Base-by-base conservation (phyloP, 768 basidiomycete species). In the Pleurotus pulmonarius region DNA sequence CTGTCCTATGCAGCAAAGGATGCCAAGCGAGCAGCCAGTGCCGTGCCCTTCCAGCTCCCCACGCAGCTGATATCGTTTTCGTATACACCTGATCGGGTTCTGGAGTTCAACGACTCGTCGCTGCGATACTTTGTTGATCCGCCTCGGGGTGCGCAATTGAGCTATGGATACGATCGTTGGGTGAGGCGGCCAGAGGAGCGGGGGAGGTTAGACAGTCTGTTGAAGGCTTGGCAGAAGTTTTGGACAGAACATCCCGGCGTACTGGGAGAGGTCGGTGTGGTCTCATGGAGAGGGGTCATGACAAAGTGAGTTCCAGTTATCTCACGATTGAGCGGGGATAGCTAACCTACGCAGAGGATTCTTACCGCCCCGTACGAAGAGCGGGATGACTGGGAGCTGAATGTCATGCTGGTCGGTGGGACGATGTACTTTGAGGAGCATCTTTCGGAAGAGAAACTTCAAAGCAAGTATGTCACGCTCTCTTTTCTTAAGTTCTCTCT, bases 281-380 rank as follows among this genome's bases (percentile, higher is more conserved):
- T 90, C 51, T 74, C 79, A 8, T 94, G 92, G 92, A 77, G 92
- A 64, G 92, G 92, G 9, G 79, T 92, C 52, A 83, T 92, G 77
- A 93, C 92, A 58, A 92, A 86, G 89, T 92, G 60, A 59, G 74
- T 46, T 51, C 29, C 11, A 34, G 29, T 34, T 34, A 34, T 34
- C 29, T 3, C 29, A 34, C 29, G 29, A 34, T 34, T 51, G 53
- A 25, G 43, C 11, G 16, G 13, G 20, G 22, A 41, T 45, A 29
- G 58, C 51, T 56, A 46, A 40, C 47, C 64, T 64, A 63, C 60
- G 56, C 70, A 67, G 77, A 76, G 78, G 68, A 86, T 95, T 63
- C 69, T 94, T 69, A 86, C 82, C 51, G 84, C 90, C 3, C 87
- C 91, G 13, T 93, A 93, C 67, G 92, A 94, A 73, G 83, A 86